phyloP scores from a whole-genome alignment of 2,329 filamentous ascomycete genomes.

The Fusarium sp. region DNA sequence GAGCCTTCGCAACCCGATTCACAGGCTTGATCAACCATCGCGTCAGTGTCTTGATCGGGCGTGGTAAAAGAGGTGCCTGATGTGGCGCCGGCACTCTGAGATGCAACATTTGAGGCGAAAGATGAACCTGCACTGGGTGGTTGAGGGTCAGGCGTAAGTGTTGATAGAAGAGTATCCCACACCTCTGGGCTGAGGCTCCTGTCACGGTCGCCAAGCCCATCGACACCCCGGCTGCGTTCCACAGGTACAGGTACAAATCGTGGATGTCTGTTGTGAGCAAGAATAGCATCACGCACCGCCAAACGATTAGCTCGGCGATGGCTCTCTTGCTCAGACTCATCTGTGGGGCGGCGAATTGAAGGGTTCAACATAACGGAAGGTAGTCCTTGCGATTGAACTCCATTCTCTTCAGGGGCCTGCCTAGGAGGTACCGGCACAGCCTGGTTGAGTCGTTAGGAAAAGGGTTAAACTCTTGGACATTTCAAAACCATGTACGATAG shows the following conservation, averaged over 20 bases:
- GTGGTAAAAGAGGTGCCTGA: constrained; percentile 55
- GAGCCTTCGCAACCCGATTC: constrained; percentile 68
- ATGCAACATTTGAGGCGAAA: constrained; percentile 73
- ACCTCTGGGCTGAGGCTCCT: constrained; percentile 82
- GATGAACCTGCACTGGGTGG: constrained; percentile 85
- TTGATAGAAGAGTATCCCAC: constrained; percentile 86
- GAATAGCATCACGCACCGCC: not conserved
- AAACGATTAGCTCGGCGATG: constrained; percentile 5
- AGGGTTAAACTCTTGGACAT: too few species aligned
- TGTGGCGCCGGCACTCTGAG: constrained; percentile 59
- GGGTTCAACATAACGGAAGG: constrained; percentile 10
- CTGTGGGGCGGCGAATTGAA: not conserved
- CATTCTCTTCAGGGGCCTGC: constrained; percentile 3
- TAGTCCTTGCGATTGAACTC: not conserved
- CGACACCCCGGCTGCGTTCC: constrained; percentile 53
- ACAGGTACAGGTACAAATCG: constrained; percentile 12
- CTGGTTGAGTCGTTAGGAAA: constrained; percentile 27
- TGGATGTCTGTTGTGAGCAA: not conserved
- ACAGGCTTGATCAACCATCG: constrained; percentile 57
- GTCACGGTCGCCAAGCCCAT: constrained; percentile 87
- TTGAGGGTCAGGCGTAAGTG: constrained; percentile 83
- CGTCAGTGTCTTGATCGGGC: constrained; percentile 53
- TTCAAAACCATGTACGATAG: not conserved
- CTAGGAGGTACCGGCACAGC: not conserved
- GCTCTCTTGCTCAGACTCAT: constrained; percentile 1